These are phyloP conservation scores for Saturnispora gosingensis DNA, from an alignment of 805 yeast genomes.

Conservation along the genomic window DNA sequence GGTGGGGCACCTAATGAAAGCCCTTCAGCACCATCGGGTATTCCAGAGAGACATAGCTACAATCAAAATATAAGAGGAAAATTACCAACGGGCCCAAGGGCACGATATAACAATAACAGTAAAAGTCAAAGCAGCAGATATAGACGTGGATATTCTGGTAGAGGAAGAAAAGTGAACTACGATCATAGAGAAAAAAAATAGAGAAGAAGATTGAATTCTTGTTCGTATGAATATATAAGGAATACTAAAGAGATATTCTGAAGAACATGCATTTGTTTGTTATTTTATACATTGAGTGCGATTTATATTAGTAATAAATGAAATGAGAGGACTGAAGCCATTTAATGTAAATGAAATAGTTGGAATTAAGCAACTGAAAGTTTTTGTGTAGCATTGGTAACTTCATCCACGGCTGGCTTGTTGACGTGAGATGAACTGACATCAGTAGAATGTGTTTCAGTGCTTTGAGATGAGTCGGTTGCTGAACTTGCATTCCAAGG, in stretches of 20 bases:
- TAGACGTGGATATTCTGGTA: neutral
- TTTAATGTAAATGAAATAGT: neutral
- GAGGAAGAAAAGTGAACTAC: neutral
- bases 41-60: neutral
- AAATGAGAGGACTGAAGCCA: neutral
- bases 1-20: neutral
- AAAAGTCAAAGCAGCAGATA: conserved; percentile 8
- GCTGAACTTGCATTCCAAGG: conserved; percentile 14
- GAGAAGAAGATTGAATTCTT: neutral
- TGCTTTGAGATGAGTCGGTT: neutral
- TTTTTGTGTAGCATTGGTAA: neutral
- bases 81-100: neutral
- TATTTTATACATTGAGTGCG: neutral
- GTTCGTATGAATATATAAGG: neutral
- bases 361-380: neutral
- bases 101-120: neutral
- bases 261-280: neutral
- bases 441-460: neutral
- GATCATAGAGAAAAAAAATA: neutral
- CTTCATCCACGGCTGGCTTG: neutral
- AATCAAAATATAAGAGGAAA: neutral
- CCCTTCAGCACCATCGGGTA: neutral
- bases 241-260: neutral
- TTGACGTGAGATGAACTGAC: neutral
- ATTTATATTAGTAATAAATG: neutral